Percentiles rank a stretch among this genome's conserved stretches.
phyloP scores from a whole-genome alignment of 1,284 basidiomycete species.

The Apiotrichum domesticum region DNA sequence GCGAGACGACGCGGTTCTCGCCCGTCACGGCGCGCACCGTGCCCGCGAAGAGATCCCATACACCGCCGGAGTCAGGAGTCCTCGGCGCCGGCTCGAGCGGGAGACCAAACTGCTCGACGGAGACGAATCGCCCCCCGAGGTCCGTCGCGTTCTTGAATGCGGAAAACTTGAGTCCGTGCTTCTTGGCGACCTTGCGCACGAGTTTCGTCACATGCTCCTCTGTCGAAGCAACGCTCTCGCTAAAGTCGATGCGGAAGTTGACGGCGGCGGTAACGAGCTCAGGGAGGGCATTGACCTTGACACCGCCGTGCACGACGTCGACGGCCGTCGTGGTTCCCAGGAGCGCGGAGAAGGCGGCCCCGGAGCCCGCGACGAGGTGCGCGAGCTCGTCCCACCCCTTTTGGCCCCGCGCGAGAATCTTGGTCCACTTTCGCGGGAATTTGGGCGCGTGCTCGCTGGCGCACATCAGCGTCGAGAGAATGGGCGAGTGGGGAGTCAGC shows the following conservation, averaged over 20 bases:
- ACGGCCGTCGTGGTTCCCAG: constrained; percentile 40
- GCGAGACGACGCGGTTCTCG: constrained; percentile 35
- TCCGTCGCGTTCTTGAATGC: constrained; percentile 21
- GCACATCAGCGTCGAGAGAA: constrained; percentile 48
- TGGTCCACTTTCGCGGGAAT: constrained; percentile 35
- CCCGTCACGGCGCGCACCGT: constrained; percentile 41
- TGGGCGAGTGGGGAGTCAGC: constrained; percentile 44
- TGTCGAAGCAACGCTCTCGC: constrained; percentile 32
- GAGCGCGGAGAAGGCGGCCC: constrained; percentile 15
- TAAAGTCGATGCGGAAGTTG: constrained; percentile 46
- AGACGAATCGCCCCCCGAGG: constrained; percentile 23
- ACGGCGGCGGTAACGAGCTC: constrained; percentile 34
- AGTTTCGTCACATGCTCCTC: constrained; percentile 30
- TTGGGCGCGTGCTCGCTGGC: constrained; percentile 42
- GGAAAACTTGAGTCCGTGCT: constrained; percentile 25
- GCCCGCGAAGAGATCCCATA: constrained; percentile 46
- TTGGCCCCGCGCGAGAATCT: constrained; percentile 28
- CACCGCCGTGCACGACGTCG: constrained; percentile 40
- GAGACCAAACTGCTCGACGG: constrained; percentile 35
- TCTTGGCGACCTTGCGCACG: constrained; percentile 29
- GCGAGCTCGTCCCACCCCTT: constrained; percentile 41
- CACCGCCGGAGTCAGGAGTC: constrained; percentile 32
- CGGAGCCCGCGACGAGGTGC: constrained; percentile 11
- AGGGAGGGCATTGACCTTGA: constrained; percentile 37
- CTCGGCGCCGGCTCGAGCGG: constrained; percentile 45